Evolutionary conservation across 192 early-diverging fungal species (phyloP).

Genomic region (Linnemannia hyalina): DNA sequence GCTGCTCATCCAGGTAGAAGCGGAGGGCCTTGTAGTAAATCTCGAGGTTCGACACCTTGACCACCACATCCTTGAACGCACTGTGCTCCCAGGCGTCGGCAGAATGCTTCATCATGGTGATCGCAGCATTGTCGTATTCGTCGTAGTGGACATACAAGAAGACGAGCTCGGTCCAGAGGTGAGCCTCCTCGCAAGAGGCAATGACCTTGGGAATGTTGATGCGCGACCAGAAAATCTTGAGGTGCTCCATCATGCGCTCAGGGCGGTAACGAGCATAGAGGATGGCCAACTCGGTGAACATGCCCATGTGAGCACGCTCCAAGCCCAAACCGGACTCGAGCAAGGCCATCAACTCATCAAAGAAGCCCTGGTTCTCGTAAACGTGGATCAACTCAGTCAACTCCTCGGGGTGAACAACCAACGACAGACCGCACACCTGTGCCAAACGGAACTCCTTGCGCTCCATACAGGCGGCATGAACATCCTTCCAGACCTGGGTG

Average conservation of each 20-base stretch:
- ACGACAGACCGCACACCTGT: conserved; percentile 96
- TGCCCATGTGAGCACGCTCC: conserved; percentile 99
- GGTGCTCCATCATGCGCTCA: conserved; percentile 96
- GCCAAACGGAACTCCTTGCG: conserved; percentile 96
- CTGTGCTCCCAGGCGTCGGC: conserved; percentile 97
- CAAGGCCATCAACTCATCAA: conserved; percentile 91
- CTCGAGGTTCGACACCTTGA: conserved; percentile 97
- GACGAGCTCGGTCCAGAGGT: conserved; percentile 97
- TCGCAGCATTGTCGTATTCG: conserved; percentile 97
- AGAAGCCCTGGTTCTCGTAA: conserved; percentile 92
- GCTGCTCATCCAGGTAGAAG: conserved; percentile 98
- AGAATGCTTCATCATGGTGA: conserved; percentile 96
- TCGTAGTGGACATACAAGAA: conserved; percentile 99
- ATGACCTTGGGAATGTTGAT: conserved; percentile 99
- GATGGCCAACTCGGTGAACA: conserved; percentile 99
- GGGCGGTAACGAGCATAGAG: conserved; percentile 97
- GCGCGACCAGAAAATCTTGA: conserved; percentile 96
- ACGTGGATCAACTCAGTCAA: conserved; percentile 87
- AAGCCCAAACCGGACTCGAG: conserved; percentile 95
- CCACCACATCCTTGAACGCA: conserved; percentile 96
- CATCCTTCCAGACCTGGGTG: conserved; percentile 99
- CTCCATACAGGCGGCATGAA: conserved; percentile 96
- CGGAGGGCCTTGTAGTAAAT: conserved; percentile 98
- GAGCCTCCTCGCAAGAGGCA: conserved; percentile 89
- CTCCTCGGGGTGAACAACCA: conserved; percentile 98